phyloP scores from a whole-genome alignment of 352 stramenopile genomes.

The Lagenidium giganteum region DNA sequence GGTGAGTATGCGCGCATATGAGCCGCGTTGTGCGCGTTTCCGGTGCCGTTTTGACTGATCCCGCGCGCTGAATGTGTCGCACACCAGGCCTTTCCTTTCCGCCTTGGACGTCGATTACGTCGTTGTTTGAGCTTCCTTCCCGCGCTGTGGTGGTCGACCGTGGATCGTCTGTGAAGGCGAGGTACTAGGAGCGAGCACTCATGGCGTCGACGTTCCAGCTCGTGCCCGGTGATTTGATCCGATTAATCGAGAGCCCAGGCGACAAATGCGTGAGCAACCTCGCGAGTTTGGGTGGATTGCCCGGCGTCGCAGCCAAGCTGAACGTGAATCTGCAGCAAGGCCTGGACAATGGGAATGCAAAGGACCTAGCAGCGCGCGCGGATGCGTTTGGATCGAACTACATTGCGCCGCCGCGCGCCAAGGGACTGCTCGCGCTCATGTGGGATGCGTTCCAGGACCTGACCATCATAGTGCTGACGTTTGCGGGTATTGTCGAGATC shows the following conservation, averaged over 20 bases:
- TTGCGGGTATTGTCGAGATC: conserved; percentile 79
- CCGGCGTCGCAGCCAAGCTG: conserved; percentile 40
- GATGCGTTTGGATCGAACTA: conserved; percentile 61
- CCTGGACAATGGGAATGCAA: conserved; percentile 32
- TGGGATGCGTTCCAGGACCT: conserved; percentile 88
- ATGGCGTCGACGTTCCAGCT: too few relatives aligned
- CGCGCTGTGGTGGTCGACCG: too few relatives aligned
- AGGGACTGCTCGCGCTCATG: conserved; percentile 76
- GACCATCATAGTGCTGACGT: conserved; percentile 87
- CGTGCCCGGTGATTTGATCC: conserved; percentile 60
- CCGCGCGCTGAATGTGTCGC: too few relatives aligned
- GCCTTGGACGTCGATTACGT: too few relatives aligned
- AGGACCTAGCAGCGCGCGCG: conserved; percentile 33
- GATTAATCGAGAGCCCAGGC: conserved; percentile 55
- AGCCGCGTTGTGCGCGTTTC: too few relatives aligned
- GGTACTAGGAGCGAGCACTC: too few relatives aligned
- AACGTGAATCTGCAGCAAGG: conserved; percentile 38
- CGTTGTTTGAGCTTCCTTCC: too few relatives aligned
- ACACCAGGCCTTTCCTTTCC: too few relatives aligned
- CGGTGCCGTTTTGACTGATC: too few relatives aligned
- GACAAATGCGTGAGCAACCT: conserved; percentile 46
- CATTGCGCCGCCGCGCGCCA: conserved; percentile 39
- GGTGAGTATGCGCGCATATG: too few relatives aligned
- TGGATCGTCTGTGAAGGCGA: too few relatives aligned
- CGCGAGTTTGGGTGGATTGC: conserved; percentile 31